Evolutionary conservation across 352 stramenopile species (phyloP).

Genomic region (Pythium sukuiense): DNA sequence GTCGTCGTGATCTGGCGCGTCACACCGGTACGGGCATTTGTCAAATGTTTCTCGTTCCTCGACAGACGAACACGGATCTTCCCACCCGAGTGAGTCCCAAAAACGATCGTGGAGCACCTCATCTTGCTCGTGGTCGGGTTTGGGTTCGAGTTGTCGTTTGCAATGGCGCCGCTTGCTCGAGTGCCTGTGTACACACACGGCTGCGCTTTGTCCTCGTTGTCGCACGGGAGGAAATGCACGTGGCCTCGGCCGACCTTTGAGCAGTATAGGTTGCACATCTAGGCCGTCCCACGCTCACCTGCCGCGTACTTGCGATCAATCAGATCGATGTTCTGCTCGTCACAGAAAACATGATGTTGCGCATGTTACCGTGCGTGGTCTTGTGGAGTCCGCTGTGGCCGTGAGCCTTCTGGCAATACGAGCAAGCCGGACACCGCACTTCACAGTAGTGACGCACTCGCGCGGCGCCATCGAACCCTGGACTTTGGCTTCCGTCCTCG

Average conservation of each 20-base stretch:
- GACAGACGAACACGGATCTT: constrained; percentile 62
- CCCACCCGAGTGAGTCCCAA: constrained; percentile 74
- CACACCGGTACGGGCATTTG: constrained; percentile 72
- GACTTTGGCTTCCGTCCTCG: constrained; percentile 6
- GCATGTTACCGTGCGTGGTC: constrained; percentile 82
- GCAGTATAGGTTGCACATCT: constrained; percentile 85
- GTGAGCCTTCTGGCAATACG: constrained; percentile 68
- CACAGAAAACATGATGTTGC: constrained; percentile 72
- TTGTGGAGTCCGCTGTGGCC: constrained; percentile 54
- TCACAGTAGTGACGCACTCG: constrained; percentile 66
- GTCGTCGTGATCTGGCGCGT: constrained; percentile 62
- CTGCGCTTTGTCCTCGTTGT: constrained; percentile 31
- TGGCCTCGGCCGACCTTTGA: constrained; percentile 77
- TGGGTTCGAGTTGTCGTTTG: constrained; percentile 46
- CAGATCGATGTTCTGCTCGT: constrained; percentile 61
- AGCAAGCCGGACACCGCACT: constrained; percentile 66
- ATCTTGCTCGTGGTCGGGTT: constrained; percentile 54
- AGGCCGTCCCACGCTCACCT: constrained; percentile 61
- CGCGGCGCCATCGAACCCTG: background rate
- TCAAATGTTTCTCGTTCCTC: constrained; percentile 62
- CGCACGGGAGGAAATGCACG: constrained; percentile 73
- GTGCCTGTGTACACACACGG: constrained; percentile 54
- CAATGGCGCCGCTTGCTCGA: constrained; percentile 64
- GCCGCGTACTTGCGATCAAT: constrained; percentile 69
- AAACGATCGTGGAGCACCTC: constrained; percentile 78